Percentiles rank a stretch among this genome's conserved stretches.
These are phyloP conservation scores for Globisporangium recalcitrans DNA, from an alignment of 352 stramenopile genomes.

Conservation along the genomic window DNA sequence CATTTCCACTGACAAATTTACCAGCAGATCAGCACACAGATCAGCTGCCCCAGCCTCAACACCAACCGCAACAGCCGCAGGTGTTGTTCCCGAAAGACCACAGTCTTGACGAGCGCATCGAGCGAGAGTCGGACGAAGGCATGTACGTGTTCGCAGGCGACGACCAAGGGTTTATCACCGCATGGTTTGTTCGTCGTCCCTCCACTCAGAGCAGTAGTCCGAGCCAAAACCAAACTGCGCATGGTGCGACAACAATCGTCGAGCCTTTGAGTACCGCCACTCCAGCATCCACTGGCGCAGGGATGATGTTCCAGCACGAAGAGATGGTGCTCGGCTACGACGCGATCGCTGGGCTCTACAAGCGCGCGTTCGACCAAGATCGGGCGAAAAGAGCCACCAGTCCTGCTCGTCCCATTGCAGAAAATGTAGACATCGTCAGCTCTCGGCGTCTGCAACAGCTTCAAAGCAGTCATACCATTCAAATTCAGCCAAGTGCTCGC, in stretches of 20 bases:
- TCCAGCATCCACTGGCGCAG: not conserved
- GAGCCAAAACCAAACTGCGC: not conserved
- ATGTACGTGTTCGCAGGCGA: conserved; percentile 40
- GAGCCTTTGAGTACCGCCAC: not conserved
- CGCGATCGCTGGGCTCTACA: conserved; percentile 41
- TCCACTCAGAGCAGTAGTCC: not conserved
- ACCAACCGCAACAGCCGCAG: conserved; percentile 16
- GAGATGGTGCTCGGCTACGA: conserved; percentile 54
- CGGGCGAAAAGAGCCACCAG: not conserved
- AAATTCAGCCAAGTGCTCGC: not conserved
- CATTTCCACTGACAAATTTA: conserved; percentile 12
- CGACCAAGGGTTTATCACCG: conserved; percentile 34
- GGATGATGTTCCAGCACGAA: conserved; percentile 41
- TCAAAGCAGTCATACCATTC: not conserved
- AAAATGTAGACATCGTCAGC: not conserved
- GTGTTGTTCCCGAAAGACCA: conserved; percentile 17
- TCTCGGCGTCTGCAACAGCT: not conserved
- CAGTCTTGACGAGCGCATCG: conserved; percentile 27
- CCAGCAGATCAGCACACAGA: not conserved
- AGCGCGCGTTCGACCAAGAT: conserved; percentile 23
- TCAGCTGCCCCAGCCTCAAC: not conserved
- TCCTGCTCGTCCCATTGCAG: not conserved
- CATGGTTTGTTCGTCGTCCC: conserved; percentile 26
- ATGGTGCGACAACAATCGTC: too few relatives aligned
- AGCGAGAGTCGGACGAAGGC: conserved; percentile 18